Conservation (phyloP, 1,284 basidiomycete genomes). For the Dichomitus squalens region DNA sequence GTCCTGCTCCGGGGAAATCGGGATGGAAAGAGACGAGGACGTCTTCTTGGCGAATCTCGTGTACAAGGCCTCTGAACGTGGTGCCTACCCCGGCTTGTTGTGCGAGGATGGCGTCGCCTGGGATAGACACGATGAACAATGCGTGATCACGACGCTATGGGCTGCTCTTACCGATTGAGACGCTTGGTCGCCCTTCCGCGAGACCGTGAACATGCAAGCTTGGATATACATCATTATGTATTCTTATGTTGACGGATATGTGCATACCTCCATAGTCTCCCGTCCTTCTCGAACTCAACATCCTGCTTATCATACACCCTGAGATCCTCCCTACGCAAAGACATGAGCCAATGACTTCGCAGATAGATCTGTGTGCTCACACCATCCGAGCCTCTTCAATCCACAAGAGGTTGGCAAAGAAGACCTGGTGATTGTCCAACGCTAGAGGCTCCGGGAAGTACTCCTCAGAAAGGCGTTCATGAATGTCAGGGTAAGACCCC, state of each 20-base stretch:
- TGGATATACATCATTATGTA: neutral
- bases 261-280: constrained; percentile 47
- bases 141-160: neutral
- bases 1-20: constrained; percentile 41
- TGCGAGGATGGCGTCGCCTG: constrained; percentile 58
- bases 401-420: constrained; percentile 58
- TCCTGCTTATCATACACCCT: constrained; percentile 54
- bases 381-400: constrained; percentile 51
- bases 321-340: constrained; percentile 48
- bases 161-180: constrained; percentile 48
- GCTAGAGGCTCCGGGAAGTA: constrained; percentile 45
- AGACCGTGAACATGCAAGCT: constrained; percentile 63
- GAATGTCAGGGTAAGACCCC: constrained; percentile 11
- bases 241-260: no score
- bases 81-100: constrained; percentile 45
- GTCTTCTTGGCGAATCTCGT: constrained; percentile 49
- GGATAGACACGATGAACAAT: neutral
- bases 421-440: constrained; percentile 42
- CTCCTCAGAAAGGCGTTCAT: constrained; percentile 19
- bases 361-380: neutral
- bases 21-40: constrained; percentile 56
- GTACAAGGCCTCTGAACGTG: constrained; percentile 64
- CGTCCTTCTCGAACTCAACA: constrained; percentile 38
- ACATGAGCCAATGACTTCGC: neutral
- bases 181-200: constrained; percentile 66